Base-by-base conservation (phyloP, 1,139 yeast genomes). In the Saccharomyces hybrid region DNA sequence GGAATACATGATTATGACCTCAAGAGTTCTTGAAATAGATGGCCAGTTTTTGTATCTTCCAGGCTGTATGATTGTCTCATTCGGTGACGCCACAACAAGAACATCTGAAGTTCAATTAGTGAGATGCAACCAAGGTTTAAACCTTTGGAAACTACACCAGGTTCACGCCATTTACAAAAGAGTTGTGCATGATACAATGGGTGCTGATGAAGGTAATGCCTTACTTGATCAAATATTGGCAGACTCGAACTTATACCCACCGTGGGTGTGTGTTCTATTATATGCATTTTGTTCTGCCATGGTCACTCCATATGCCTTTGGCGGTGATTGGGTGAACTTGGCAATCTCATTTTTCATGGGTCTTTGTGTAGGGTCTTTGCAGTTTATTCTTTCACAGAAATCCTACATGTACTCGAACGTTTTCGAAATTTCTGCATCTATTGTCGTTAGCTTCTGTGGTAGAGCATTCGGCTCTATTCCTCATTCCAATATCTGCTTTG, bases 61-160 rank as follows among this genome's bases (percentile, higher is more conserved):
- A 0, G 97, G 97, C 0, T 87, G 96, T 67, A 90, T 91, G 97
- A 80, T 91, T 60, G 83, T 88, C 14, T 86, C 97, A 0, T 91
- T 90, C 71, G 96, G 96, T 69, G 97, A 90, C 70, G 84, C 89
- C 1, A 82, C 95, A 5, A 89, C 97, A 1, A 87, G 96, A 73
- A 91, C 97, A 0, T 86, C 97, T 3, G 97, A 93, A 70, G 91
- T 91, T 70, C 95, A 89, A 64, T 75, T 91, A 57, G 91, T 93
- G 2, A 78, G 96, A 61, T 85, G 93, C 69, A 78, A 81, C 3
- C 97, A 91, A 68, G 97, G 97, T 7, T 75, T 91, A 52, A 88
- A 91, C 67, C 73, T 91, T 55, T 80, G 88, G 58, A 90, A 90
- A 67, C 74, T 91, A 50, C 85, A 89, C 49, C 88, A 86, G 59